Evolutionary conservation across 495 filamentous ascomycete species (phyloP), one percentile per base, ranked within the genome.

Genomic region (Paragyromitra xinjiangensis): DNA sequence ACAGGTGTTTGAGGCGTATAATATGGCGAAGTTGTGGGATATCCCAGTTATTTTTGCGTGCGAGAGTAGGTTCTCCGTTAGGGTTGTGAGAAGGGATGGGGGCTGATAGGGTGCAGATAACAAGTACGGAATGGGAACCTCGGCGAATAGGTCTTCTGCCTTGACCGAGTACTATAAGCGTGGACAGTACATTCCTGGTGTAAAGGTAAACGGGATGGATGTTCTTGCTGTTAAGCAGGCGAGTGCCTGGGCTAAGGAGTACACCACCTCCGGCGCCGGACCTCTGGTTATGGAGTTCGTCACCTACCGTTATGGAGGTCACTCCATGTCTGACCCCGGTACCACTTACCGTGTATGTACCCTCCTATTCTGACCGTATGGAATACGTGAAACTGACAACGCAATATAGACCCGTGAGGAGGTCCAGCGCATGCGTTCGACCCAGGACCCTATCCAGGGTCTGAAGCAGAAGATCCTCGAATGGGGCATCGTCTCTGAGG

Each of bases 91-190:
- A 34, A 12, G 11, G 42, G 44, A 34, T 51, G 37, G 58, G 24
- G 6, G 3, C 42, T 69, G 34, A 70, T 45, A 39, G 78, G 81
- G 81, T 73, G 14, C 71, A 98, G 95, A 99, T 89, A 99, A 99
- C 91, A 98, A 99, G 87, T 99, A 99, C 86, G 95, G 95, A 84
- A 99, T 99, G 95, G 95, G 96, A 85, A 99, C 95, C 64, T 93
- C 95, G 69, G 95, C 95, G 75, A 92, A 92, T 83, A 94, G 95
- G 81, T 92, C 95, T 78, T 92, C 95, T 77, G 95, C 95, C 78
- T 86, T 97, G 80, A 98, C 95, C 83, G 96, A 99, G 85, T 99
- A 99, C 92, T 99, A 99, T 91, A 98, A 98, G 90, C 96, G 95
- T 86, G 95, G 95, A 77, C 95, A 99, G 87, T 99, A 98, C 88